Evolutionary conservation across 2,329 filamentous ascomycete genomes (phyloP).

Genomic region (Ascochyta clinopodiicola): DNA sequence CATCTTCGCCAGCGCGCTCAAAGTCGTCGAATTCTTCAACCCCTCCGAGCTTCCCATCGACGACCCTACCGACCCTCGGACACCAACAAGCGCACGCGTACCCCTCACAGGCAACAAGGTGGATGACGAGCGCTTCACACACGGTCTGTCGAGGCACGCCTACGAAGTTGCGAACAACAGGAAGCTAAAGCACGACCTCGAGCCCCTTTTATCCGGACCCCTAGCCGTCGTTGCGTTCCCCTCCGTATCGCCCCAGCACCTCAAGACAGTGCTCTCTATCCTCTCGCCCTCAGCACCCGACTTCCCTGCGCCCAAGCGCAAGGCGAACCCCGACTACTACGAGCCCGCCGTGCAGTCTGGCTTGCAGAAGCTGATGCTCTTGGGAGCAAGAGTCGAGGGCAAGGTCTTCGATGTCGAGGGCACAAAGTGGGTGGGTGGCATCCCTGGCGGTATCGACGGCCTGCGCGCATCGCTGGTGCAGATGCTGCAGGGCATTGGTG

Average conservation of each 20-base stretch:
- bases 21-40: conserved; percentile 81
- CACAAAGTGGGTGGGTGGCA: conserved; percentile 73
- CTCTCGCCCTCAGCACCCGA: conserved; percentile 71
- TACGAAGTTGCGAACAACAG: conserved; percentile 58
- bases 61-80: conserved; percentile 41
- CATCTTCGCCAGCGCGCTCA: conserved; percentile 85
- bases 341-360: conserved; percentile 80
- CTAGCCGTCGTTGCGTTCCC: conserved; percentile 82
- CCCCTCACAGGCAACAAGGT: conserved; percentile 36
- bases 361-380: conserved; percentile 82
- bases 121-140: conserved; percentile 62
- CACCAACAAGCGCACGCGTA: conserved; percentile 43
- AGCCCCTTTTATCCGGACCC: conserved; percentile 81
- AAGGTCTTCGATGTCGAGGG: conserved; percentile 80
- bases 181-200: conserved; percentile 66
- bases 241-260: conserved; percentile 78
- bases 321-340: conserved; percentile 79
- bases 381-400: conserved; percentile 87
- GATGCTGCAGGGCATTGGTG: conserved; percentile 80
- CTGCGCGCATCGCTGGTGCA: conserved; percentile 81
- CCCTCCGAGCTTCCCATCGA: conserved; percentile 37
- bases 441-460: conserved; percentile 80
- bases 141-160: conserved; percentile 65
- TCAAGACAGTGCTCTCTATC: conserved; percentile 80
- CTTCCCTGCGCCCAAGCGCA: conserved; percentile 80